These are phyloP conservation scores for Gomphus bonarii DNA, from an alignment of 1,284 basidiomycete species.

Conservation along the genomic window DNA sequence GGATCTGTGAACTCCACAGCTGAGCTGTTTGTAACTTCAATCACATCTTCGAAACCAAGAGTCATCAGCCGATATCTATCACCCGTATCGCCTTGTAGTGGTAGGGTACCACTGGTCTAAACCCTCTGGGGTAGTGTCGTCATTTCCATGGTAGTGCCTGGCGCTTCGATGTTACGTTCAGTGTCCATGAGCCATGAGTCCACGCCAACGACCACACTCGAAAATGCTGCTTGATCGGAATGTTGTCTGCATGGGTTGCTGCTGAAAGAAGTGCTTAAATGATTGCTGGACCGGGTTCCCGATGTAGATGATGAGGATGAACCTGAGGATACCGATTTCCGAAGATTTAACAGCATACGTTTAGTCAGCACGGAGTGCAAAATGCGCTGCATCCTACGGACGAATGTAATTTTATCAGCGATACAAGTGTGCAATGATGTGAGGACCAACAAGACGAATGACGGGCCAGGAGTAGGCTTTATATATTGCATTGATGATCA, in stretches of 20 bases:
- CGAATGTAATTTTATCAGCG: not conserved
- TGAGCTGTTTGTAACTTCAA: too few relatives aligned
- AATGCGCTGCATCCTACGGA: not conserved
- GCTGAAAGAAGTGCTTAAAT: not conserved
- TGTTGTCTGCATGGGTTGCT: not conserved
- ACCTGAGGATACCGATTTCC: not conserved
- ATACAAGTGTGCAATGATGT: not conserved
- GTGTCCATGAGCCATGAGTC: not conserved
- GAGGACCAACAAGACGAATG: not conserved
- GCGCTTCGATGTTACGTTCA: not conserved
- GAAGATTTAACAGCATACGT: constrained; percentile 1
- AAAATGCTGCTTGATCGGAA: not conserved
- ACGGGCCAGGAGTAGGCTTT: not conserved
- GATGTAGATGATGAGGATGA: not conserved
- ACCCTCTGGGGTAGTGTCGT: not conserved
- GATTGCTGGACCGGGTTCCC: not conserved
- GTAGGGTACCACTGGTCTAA: too few relatives aligned
- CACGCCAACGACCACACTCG: not conserved
- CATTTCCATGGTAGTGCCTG: not conserved
- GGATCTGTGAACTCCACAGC: too few relatives aligned
- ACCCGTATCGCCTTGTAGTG: too few relatives aligned
- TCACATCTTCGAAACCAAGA: too few relatives aligned
- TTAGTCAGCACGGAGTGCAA: not conserved
- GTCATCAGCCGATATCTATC: too few relatives aligned
- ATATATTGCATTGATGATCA: not conserved